Conservation (phyloP, 176 grass and related monocot species). For the Microstegium vimineum region DNA sequence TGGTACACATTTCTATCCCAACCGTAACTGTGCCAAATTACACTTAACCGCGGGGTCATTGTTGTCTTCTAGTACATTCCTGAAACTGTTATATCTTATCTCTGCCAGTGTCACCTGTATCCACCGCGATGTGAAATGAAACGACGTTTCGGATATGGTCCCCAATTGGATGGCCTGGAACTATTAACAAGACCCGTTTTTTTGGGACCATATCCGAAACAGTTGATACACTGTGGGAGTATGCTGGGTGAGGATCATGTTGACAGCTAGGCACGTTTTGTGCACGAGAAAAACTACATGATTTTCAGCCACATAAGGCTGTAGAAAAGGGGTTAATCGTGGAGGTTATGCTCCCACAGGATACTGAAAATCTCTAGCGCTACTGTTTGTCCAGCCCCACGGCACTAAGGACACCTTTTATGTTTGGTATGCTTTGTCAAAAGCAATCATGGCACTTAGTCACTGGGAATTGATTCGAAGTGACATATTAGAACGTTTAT, state of each 20-base stretch:
- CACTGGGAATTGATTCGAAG: not conserved
- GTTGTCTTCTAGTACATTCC: not conserved
- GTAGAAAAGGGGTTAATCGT: not conserved
- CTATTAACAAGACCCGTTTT: not conserved
- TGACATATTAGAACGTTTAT: not conserved
- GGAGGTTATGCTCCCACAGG: conserved; percentile 21
- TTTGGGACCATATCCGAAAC: not conserved
- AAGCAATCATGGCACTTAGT: conserved; percentile 2
- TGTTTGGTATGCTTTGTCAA: conserved; percentile 26
- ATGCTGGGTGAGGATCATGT: not conserved
- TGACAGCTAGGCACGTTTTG: conserved; percentile 19
- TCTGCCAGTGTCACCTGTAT: not conserved
- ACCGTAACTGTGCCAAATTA: not conserved
- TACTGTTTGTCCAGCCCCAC: conserved; percentile 11
- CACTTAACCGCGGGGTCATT: not conserved
- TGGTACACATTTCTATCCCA: not conserved
- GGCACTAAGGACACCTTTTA: not conserved
- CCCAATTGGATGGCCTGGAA: not conserved
- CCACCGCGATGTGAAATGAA: conserved; percentile 1
- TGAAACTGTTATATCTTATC: not conserved
- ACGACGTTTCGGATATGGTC: not conserved
- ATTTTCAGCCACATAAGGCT: not conserved
- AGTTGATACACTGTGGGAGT: not conserved
- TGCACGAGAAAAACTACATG: not conserved
- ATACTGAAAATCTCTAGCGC: conserved; percentile 11